phyloP scores from a whole-genome alignment of 768 basidiomycete genomes.

The Hericium rajendrae region DNA sequence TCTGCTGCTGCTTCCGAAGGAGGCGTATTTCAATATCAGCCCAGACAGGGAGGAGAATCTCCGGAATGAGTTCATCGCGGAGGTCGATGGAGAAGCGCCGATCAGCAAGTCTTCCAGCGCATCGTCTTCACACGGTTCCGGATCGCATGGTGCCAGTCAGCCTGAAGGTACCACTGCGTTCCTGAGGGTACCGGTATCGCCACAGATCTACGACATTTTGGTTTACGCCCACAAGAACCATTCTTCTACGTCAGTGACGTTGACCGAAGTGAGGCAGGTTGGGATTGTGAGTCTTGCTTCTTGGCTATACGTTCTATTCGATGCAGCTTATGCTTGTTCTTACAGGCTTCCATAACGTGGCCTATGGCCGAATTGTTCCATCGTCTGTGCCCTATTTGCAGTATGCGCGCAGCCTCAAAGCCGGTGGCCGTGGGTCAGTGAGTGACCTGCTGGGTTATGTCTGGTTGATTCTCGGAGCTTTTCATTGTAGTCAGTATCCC shows the following conservation, averaged over 20 bases:
- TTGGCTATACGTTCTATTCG: no score
- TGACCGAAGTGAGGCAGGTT: conserved; percentile 44
- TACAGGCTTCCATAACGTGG: conserved; percentile 60
- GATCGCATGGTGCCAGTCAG: conserved; percentile 14
- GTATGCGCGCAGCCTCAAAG: conserved; percentile 25
- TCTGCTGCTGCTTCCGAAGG: conserved; percentile 51
- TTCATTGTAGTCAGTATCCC: no score
- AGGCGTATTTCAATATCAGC: conserved; percentile 44
- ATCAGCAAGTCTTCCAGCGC: conserved; percentile 4
- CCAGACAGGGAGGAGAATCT: conserved; percentile 40
- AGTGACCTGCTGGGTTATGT: neutral
- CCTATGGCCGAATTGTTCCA: conserved; percentile 65
- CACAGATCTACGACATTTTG: conserved; percentile 60
- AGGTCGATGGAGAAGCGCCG: conserved; percentile 26
- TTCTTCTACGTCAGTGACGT: conserved; percentile 41
- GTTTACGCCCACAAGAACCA: conserved; percentile 59
- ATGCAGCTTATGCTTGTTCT: neutral
- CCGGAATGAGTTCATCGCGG: conserved; percentile 35
- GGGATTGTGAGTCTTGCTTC: conserved; percentile 42
- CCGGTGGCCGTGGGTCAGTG: conserved; percentile 7
- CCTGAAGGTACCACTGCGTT: conserved; percentile 33
- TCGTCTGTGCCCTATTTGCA: conserved; percentile 49
- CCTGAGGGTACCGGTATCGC: conserved; percentile 54
- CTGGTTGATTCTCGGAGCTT: no score
- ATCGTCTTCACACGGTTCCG: neutral